These are phyloP conservation scores for Metschnikowia shivogae DNA, from an alignment of 805 yeast genomes.

Conservation along the genomic window DNA sequence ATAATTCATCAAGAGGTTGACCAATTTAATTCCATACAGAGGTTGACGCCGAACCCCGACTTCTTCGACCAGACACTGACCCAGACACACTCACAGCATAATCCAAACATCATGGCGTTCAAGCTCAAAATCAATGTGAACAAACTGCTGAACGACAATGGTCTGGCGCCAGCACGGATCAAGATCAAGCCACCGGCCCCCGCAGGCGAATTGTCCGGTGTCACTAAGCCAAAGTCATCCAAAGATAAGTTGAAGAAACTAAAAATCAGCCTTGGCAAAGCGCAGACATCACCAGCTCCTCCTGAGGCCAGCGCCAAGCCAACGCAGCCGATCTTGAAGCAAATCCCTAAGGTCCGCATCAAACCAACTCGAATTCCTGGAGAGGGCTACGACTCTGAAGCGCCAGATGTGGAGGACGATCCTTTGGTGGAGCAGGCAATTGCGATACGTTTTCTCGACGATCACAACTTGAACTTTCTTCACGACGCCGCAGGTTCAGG, in stretches of 20 bases:
- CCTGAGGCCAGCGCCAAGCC: conserved; percentile 1
- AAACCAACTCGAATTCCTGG: conserved; percentile 74
- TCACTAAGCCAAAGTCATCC: conserved; percentile 13
- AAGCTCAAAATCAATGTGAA: conserved; percentile 21
- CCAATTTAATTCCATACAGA: no score
- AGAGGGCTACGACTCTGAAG: conserved; percentile 96
- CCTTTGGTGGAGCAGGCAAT: conserved; percentile 88
- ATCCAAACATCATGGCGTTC: conserved; percentile 14
- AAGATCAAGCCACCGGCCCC: conserved; percentile 21
- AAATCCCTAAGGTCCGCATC: conserved; percentile 46
- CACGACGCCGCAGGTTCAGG: conserved; percentile 74
- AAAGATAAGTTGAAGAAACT: conserved; percentile 23
- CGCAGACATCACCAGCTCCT: conserved; percentile 5
- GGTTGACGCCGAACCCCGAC: no score
- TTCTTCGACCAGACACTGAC: no score
- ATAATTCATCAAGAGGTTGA: no score
- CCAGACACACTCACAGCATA: neutral
- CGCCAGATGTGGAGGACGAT: conserved; percentile 92
- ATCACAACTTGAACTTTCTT: conserved; percentile 65
- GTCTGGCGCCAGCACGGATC: conserved; percentile 15
- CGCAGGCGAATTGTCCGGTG: conserved; percentile 7
- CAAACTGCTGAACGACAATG: conserved; percentile 1
- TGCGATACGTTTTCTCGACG: conserved; percentile 68
- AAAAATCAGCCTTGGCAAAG: conserved; percentile 21
- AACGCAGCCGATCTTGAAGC: conserved; percentile 11